Evolutionary conservation across 164 flowering plant species (phyloP), one percentile per base, ranked within the genome.

Genomic region (Brasenia schreberi): DNA sequence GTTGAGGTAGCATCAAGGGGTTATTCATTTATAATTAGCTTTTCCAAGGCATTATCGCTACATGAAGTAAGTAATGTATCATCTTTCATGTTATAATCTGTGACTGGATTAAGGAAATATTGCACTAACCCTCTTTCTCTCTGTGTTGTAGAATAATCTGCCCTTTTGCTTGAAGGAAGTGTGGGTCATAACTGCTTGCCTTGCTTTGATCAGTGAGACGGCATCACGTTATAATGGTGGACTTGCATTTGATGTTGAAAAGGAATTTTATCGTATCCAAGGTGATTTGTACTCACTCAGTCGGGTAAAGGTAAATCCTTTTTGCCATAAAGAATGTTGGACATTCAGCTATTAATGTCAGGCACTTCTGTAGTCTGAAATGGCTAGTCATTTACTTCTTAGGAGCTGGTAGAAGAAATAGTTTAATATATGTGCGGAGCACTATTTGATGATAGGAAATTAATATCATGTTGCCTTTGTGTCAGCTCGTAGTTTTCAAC

Each of bases 151-250:
- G 99, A 82, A 71, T 70, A 74, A 75, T 19, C 69, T 94, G 68
- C 96, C 99, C 33, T 94, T 91, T 72, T 94, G 94, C 73, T 73
- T 87, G 87, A 88, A 96, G 23, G 99, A 94, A 87, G 94, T 86
- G 23, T 94, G 99, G 99, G 85, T 94, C 61, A 82, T 87, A 64
- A 87, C 88, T 71, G 97, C 99, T 66, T 91, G 96, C 80, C 77
- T 88, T 77, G 83, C 81, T 70, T 79, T 94, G 70, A 80, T 89
- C 65, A 70, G 78, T 71, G 87, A 83, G 52, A 88, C 90, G 68
- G 69, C 81, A 73, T 81, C 92, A 43, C 80, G 74, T 64, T 85
- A 79, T 76, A 77, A 77, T 62, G 83, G 85, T 53, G 96, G 87
- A 64, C 74, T 74, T 72, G 79, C 84, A 70, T 80, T 87, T 74